Conservation (phyloP, 140 eudicot species). For the Eryngium alpinum region DNA sequence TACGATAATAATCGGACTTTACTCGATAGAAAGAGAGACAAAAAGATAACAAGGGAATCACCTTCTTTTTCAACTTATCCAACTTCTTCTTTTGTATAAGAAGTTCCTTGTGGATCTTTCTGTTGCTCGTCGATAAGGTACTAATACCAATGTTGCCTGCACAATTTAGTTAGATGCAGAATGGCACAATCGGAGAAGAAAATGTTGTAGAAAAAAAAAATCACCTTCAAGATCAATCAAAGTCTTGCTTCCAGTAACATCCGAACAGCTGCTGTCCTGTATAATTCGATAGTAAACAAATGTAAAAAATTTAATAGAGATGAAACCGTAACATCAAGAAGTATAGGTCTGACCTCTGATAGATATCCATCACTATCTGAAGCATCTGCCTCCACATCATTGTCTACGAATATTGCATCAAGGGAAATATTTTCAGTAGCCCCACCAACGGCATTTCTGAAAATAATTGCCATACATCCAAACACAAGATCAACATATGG, state of each 20-base stretch:
- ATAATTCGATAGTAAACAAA: neutral
- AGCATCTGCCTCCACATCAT: conserved; percentile 38
- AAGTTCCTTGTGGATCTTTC: conserved; percentile 47
- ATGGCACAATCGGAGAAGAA: neutral
- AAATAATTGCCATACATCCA: conserved; percentile 9
- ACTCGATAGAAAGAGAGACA: neutral
- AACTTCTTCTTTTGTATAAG: conserved; percentile 45
- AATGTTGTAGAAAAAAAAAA: conserved; percentile 1
- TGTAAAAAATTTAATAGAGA: neutral
- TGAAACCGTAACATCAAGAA: neutral
- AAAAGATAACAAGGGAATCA: conserved; percentile 18
- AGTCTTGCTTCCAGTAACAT: conserved; percentile 25
- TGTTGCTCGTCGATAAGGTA: conserved; percentile 34
- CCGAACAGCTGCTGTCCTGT: conserved; percentile 51
- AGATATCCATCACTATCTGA: conserved; percentile 97
- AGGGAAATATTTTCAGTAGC: conserved; percentile 43
- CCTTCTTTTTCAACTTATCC: conserved; percentile 71
- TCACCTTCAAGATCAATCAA: conserved; percentile 57
- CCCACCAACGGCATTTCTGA: conserved; percentile 44
- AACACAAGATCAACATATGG: neutral
- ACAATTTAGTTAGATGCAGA: neutral
- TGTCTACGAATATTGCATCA: conserved; percentile 49
- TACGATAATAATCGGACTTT: neutral
- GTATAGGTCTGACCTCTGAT: conserved; percentile 58
- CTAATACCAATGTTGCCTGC: conserved; percentile 34